A percentile compares a stretch with the other conserved stretches of the same genome.
These are phyloP conservation scores for Zygosaccharomyces pseudorouxii DNA, from an alignment of 805 yeast genomes.

Conservation along the genomic window DNA sequence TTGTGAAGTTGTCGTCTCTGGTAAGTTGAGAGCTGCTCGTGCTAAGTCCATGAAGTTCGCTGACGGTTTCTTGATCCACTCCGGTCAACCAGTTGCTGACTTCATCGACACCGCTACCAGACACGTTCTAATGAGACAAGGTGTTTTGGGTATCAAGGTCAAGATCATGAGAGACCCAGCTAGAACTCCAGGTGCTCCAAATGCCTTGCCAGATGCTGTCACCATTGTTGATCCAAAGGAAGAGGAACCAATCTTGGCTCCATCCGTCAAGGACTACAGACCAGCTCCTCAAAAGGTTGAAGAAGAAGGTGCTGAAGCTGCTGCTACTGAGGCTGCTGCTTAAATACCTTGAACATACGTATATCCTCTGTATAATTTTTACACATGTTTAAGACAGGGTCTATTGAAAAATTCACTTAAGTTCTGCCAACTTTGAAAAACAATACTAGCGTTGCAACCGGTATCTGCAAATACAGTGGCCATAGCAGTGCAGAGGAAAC, in stretches of 20 bases:
- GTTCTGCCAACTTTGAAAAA: not conserved
- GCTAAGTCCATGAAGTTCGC: conserved; percentile 99
- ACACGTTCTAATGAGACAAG: conserved; percentile 99
- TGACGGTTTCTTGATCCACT: conserved; percentile 99
- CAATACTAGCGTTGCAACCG: too few relatives aligned
- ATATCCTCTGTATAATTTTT: conserved; percentile 10
- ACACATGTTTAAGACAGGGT: not conserved
- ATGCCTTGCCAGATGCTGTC: conserved; percentile 92
- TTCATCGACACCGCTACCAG: conserved; percentile 98
- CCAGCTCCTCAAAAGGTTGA: conserved; percentile 32
- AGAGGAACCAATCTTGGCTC: conserved; percentile 75
- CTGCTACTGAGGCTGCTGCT: conserved; percentile 23
- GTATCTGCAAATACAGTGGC: not conserved
- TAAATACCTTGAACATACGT: conserved; percentile 23
- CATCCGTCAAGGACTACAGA: conserved; percentile 75
- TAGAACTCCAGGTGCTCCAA: conserved; percentile 77
- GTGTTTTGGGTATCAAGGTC: conserved; percentile 99
- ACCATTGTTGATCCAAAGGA: conserved; percentile 92
- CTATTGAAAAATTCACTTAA: not conserved
- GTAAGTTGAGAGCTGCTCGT: conserved; percentile 99
- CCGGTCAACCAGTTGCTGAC: conserved; percentile 99
- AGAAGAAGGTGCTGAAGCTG: conserved; percentile 26
- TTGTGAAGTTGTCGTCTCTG: conserved; percentile 99
- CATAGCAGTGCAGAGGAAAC: not conserved
- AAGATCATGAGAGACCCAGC: conserved; percentile 99